Evolutionary conservation across 1,139 yeast genomes (phyloP).

Genomic region (Pichia sp.): DNA sequence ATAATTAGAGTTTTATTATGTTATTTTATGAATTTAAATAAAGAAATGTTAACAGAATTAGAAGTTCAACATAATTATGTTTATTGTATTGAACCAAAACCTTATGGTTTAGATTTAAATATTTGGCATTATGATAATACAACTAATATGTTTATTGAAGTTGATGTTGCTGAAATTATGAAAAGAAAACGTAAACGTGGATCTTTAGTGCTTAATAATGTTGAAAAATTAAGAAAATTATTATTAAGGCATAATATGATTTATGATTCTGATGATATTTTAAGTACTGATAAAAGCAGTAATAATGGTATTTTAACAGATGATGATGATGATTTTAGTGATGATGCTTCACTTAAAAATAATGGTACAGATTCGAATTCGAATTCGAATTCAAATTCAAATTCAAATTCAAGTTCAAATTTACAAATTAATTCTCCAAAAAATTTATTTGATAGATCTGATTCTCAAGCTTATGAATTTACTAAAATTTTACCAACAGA

Average conservation of each 20-base stretch:
- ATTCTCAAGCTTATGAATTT: slow-evolving; percentile 29
- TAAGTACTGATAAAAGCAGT: slow-evolving; percentile 37
- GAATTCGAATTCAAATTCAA: slow-evolving; percentile 25
- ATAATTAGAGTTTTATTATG: slow-evolving; percentile 31
- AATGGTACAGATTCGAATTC: slow-evolving; percentile 12
- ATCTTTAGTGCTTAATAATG: slow-evolving; percentile 17
- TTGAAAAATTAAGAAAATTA: slow-evolving; percentile 15
- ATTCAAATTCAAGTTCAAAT: neutral
- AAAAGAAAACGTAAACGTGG: slow-evolving; percentile 27
- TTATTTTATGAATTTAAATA: slow-evolving; percentile 30
- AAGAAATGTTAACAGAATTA: slow-evolving; percentile 31
- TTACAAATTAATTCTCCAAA: slow-evolving; percentile 7
- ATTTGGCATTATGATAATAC: slow-evolving; percentile 31
- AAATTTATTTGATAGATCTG: slow-evolving; percentile 21
- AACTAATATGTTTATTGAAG: slow-evolving; percentile 30
- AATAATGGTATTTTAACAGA: slow-evolving; percentile 18
- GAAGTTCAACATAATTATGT: slow-evolving; percentile 31
- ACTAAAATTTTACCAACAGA: slow-evolving; percentile 7
- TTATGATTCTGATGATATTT: slow-evolving; percentile 48
- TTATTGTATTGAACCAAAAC: slow-evolving; percentile 32
- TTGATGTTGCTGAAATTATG: slow-evolving; percentile 31
- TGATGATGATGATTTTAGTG: slow-evolving; percentile 2
- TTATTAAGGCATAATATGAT: slow-evolving; percentile 18
- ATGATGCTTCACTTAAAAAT: slow-evolving; percentile 14
- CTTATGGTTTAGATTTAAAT: slow-evolving; percentile 31